phyloP scores from a whole-genome alignment of 2,329 filamentous ascomycete species.

The Xylaria digitata region DNA sequence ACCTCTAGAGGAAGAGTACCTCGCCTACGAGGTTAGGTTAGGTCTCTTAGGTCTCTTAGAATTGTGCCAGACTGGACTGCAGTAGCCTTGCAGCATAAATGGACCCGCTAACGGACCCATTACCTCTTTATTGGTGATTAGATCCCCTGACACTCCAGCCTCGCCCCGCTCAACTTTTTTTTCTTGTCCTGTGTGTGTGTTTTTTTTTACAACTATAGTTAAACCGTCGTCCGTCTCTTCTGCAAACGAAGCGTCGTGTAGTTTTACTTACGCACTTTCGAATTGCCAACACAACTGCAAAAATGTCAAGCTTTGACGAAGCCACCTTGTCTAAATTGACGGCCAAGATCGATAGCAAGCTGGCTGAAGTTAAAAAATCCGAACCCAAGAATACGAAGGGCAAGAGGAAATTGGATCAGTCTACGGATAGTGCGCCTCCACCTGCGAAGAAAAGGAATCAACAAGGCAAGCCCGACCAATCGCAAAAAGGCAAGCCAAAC shows the following conservation, averaged over 20 bases:
- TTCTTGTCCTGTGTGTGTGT: constrained; percentile 22
- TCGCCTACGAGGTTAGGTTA: no score
- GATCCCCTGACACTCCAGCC: constrained; percentile 32
- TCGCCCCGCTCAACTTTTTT: constrained; percentile 47
- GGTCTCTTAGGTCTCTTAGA: no score
- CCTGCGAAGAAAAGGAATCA: constrained; percentile 46
- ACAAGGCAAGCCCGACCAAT: constrained; percentile 27
- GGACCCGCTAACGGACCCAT: constrained; percentile 19
- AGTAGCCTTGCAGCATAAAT: constrained; percentile 23
- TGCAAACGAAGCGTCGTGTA: constrained; percentile 5
- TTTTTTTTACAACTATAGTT: constrained; percentile 29
- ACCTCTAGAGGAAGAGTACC: no score
- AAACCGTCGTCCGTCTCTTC: constrained; percentile 15
- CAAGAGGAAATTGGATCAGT: constrained; percentile 60
- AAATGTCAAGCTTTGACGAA: constrained; percentile 60
- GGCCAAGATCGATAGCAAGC: constrained; percentile 65
- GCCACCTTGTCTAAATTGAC: constrained; percentile 65
- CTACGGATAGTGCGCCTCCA: constrained; percentile 39
- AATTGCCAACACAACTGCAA: not conserved
- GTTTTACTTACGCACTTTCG: not conserved
- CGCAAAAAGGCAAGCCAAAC: constrained; percentile 35
- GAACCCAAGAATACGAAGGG: constrained; percentile 42
- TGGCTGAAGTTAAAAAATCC: constrained; percentile 54
- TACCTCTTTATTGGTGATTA: constrained; percentile 23
- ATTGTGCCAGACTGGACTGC: no score